Conservation (phyloP, 140 eudicot genomes). For the Ambrosia hybrid region DNA sequence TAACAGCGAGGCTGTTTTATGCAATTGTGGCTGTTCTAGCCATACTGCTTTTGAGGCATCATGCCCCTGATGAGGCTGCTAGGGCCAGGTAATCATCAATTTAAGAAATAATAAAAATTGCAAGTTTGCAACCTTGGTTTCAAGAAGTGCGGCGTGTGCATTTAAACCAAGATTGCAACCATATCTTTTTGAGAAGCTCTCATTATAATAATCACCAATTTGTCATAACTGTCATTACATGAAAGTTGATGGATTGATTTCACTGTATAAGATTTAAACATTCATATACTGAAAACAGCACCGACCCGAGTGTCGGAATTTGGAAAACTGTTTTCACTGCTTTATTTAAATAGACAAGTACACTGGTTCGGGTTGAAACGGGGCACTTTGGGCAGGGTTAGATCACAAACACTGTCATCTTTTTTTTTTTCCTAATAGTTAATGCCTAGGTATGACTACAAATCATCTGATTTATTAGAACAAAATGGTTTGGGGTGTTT, state of each 20-base stretch:
- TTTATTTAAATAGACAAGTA: neutral
- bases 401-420: neutral
- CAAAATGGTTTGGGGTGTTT: neutral
- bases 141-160: too few relatives aligned
- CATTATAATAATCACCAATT: neutral
- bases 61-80: conserved; percentile 99
- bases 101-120: neutral
- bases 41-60: conserved; percentile 13
- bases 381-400: neutral
- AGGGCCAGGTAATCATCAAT: conserved; percentile 71
- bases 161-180: neutral
- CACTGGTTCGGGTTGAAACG: neutral
- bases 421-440: neutral
- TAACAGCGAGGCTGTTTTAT: conserved; percentile 88
- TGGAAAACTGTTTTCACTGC: neutral
- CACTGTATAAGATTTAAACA: neutral
- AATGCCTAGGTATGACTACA: neutral
- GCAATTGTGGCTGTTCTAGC: conserved; percentile 67
- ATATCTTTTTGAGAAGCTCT: neutral
- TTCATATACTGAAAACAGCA: neutral
- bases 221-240: neutral
- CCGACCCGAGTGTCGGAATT: neutral
- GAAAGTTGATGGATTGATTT: neutral
- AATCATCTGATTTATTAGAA: neutral
- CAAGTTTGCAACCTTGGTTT: too few relatives aligned